Evolutionary conservation across 1,139 yeast species (phyloP), one percentile per base, ranked within the genome.

Genomic region (Candida sanyaensis): DNA sequence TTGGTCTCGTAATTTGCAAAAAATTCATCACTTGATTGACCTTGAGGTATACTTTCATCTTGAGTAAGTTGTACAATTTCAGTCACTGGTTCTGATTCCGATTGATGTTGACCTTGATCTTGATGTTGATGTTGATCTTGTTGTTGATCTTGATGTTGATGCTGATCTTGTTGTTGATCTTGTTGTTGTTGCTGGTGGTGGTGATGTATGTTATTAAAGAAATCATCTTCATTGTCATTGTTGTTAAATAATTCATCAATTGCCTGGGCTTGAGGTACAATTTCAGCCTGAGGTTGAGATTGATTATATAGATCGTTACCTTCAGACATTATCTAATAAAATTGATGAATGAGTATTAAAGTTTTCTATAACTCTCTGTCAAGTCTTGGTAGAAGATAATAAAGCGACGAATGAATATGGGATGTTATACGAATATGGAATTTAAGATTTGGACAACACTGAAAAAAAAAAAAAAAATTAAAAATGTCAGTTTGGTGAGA

Each of bases 191-290:
- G 34, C 9, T 21, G 43, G 21, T 40, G 27, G 11, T 38, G 40
- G 27, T 31, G 26, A 26, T 27, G 32, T 13, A 30, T 24, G 12
- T 31, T 24, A 24, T 41, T 38, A 32, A 41, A 45, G 28, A 45
- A 45, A 43, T 42, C 49, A 39, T 42, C 42, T 5, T 39, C 39
- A 12, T 46, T 21, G 6, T 26, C 28, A 4, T 24, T 17, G 12
- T 24, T 42, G n/a, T 37, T 37, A 36, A 46, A 46, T 23, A 46
- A 30, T 5, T 46, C 44, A 32, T 46, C 49, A 40, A 46, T 42
- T 24, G 21, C 27, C 34, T 42, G 45, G 3, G 42, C 26, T 17
- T 17, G 21, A 17, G 21, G 21, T 17, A 17, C 21, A 17, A 17
- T 17, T 17, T 17, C 21, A 17, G 21, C 21, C 21, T 17, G 21